These are phyloP conservation scores for Moelleriella libera DNA, from an alignment of 2,329 filamentous ascomycete genomes.

Conservation along the genomic window DNA sequence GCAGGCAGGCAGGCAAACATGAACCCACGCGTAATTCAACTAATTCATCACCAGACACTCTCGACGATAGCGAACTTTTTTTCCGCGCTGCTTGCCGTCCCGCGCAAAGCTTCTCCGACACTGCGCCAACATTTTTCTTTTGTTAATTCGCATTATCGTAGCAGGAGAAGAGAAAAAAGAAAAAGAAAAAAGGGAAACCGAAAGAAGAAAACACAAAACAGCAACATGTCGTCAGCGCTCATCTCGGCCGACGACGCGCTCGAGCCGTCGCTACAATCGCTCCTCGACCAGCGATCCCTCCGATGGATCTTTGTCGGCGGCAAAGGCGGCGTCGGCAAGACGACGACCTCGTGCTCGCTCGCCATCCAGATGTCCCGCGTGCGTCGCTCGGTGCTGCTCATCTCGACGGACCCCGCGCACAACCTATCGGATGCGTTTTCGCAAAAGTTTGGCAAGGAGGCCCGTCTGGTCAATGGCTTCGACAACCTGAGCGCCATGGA, in stretches of 20 bases:
- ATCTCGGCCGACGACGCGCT: slow-evolving; percentile 52
- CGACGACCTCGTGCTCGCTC: slow-evolving; percentile 96
- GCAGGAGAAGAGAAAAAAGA: no score
- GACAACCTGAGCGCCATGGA: slow-evolving; percentile 96
- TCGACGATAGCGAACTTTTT: no score
- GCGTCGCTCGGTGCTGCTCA: slow-evolving; percentile 89
- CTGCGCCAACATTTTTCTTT: no score
- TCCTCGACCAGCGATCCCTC: slow-evolving; percentile 87
- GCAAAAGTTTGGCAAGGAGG: slow-evolving; percentile 99
- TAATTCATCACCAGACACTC: no score
- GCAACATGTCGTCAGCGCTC: slow-evolving; percentile 16
- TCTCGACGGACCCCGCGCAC: slow-evolving; percentile 96
- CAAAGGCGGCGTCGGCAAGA: slow-evolving; percentile 97
- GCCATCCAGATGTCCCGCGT: slow-evolving; percentile 94
- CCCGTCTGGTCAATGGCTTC: slow-evolving; percentile 81
- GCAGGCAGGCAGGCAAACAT: no score
- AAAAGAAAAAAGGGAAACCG: no score
- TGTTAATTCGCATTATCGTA: no score
- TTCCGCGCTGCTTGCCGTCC: no score
- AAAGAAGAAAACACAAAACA: no score
- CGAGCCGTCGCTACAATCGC: slow-evolving; percentile 85
- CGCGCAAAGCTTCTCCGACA: no score
- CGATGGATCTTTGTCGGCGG: slow-evolving; percentile 99
- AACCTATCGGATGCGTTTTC: slow-evolving; percentile 96
- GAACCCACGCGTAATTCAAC: no score